Percentiles rank a stretch among this genome's conserved stretches.
Evolutionary conservation across 2,329 filamentous ascomycete genomes (phyloP).

Genomic region (Aspergillus aculeatinus): DNA sequence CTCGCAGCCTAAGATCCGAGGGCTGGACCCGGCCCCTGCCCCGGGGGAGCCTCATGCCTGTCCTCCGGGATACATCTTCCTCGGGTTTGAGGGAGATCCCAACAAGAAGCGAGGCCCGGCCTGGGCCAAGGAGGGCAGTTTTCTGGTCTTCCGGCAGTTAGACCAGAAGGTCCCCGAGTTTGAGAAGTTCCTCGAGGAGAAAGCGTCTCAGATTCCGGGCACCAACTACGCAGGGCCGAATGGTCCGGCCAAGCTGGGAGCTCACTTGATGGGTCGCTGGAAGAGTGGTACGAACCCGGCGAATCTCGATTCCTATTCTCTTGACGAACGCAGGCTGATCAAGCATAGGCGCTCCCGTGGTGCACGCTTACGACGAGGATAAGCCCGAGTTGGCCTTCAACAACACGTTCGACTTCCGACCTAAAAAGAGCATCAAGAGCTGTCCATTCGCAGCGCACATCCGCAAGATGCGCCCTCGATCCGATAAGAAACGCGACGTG

Average conservation of each 20-base stretch:
- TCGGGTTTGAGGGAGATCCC: constrained; percentile 24
- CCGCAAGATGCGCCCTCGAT: constrained; percentile 49
- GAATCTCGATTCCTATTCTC: neutral
- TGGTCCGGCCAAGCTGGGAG: constrained; percentile 36
- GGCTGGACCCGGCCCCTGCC: constrained; percentile 39
- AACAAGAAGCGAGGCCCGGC: constrained; percentile 25
- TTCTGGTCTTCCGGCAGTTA: constrained; percentile 47
- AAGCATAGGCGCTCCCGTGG: constrained; percentile 34
- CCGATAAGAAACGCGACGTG: constrained; percentile 27
- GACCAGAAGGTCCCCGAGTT: constrained; percentile 48
- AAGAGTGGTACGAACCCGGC: constrained; percentile 32
- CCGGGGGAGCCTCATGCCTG: constrained; percentile 34
- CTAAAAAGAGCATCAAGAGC: constrained; percentile 28
- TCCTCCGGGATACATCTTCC: constrained; percentile 34
- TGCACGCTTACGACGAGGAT: constrained; percentile 31
- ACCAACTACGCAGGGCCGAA: constrained; percentile 1
- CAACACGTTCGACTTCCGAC: constrained; percentile 42
- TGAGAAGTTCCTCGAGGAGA: constrained; percentile 38
- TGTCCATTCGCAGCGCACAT: constrained; percentile 51
- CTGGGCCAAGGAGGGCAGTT: constrained; percentile 48
- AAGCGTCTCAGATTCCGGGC: constrained; percentile 20
- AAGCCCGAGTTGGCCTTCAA: constrained; percentile 34
- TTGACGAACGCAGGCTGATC: neutral
- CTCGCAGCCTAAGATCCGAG: constrained; percentile 40
- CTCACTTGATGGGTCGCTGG: constrained; percentile 48